Percentiles rank a stretch among this genome's conserved stretches.
phyloP scores from a whole-genome alignment of 2,329 filamentous ascomycete genomes.

The Phialocephala subalpina region DNA sequence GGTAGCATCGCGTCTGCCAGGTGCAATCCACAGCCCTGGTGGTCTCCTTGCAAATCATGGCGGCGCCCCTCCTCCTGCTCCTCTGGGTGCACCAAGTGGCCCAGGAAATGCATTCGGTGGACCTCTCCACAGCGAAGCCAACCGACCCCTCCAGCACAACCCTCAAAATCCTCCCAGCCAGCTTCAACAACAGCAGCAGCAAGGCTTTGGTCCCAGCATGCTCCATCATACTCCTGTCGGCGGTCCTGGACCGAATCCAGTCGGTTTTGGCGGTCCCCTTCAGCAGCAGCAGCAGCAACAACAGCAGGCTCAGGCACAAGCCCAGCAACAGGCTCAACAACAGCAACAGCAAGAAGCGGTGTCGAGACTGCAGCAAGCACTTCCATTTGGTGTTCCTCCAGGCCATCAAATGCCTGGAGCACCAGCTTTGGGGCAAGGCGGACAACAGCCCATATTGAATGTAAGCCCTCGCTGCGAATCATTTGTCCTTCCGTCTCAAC shows the following conservation, averaged over 20 bases:
- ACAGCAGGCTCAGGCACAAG: constrained; percentile 42
- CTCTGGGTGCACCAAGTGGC: constrained; percentile 47
- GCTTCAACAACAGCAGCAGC: constrained; percentile 58
- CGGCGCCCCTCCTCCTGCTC: constrained; percentile 61
- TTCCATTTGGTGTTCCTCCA: constrained; percentile 56
- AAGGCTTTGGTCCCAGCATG: constrained; percentile 60
- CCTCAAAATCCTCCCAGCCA: constrained; percentile 51
- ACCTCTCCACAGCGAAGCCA: constrained; percentile 60
- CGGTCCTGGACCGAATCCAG: constrained; percentile 65
- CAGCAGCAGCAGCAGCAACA: constrained; percentile 40
- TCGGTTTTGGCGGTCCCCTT: constrained; percentile 73
- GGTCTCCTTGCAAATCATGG: constrained; percentile 82
- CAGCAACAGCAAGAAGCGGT: constrained; percentile 53
- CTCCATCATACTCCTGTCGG: constrained; percentile 59
- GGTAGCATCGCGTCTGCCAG: constrained; percentile 81
- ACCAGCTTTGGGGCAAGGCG: constrained; percentile 69
- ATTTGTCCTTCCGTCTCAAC: constrained; percentile 3
- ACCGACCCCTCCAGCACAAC: constrained; percentile 60
- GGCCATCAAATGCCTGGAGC: constrained; percentile 43
- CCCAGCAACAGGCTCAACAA: constrained; percentile 42
- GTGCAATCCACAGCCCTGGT: constrained; percentile 90
- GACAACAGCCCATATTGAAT: constrained; percentile 85
- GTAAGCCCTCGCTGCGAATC: constrained; percentile 51
- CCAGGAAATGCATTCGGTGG: constrained; percentile 58
- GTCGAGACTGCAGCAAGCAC: constrained; percentile 66